phyloP scores from a whole-genome alignment of 371 early-diverging fungal genomes.

The Rhizopus microsporus region DNA sequence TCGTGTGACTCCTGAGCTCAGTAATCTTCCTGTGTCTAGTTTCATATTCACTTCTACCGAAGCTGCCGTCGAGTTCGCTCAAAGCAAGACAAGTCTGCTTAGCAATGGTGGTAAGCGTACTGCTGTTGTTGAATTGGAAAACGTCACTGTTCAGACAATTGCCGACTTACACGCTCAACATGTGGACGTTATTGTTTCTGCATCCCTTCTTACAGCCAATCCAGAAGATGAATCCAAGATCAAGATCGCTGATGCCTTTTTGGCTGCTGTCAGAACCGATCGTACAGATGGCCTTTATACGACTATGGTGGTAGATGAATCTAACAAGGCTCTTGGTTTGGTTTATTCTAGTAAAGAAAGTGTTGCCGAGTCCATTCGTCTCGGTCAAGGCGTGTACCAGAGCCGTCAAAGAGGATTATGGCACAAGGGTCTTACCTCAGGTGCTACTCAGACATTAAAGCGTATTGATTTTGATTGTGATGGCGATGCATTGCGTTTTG shows the following conservation, averaged over 20 bases:
- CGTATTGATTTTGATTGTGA: conserved; percentile 89
- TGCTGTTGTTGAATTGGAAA: conserved; percentile 38
- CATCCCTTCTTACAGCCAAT: conserved; percentile 36
- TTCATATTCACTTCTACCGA: conserved; percentile 22
- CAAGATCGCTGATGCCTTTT: conserved; percentile 71
- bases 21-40: conserved; percentile 22
- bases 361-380: conserved; percentile 78
- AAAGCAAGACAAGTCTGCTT: conserved; percentile 30
- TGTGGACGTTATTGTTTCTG: conserved; percentile 42
- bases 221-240: conserved; percentile 30
- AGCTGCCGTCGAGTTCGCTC: conserved; percentile 15
- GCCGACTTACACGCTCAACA: conserved; percentile 37
- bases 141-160: conserved; percentile 38
- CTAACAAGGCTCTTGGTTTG: conserved; percentile 85
- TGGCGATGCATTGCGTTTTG: conserved; percentile 84
- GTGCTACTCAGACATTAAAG: conserved; percentile 85
- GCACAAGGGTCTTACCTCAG: conserved; percentile 95
- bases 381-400: conserved; percentile 89
- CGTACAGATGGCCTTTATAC: conserved; percentile 88
- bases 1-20: conserved; percentile 4
- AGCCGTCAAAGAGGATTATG: conserved; percentile 91
- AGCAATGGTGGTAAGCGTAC: conserved; percentile 47
- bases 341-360: conserved; percentile 88
- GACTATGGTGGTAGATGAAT: conserved; percentile 92
- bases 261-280: conserved; percentile 72